Conservation (phyloP, 2,329 filamentous ascomycete genomes). For the Aspergillus amoenus region DNA sequence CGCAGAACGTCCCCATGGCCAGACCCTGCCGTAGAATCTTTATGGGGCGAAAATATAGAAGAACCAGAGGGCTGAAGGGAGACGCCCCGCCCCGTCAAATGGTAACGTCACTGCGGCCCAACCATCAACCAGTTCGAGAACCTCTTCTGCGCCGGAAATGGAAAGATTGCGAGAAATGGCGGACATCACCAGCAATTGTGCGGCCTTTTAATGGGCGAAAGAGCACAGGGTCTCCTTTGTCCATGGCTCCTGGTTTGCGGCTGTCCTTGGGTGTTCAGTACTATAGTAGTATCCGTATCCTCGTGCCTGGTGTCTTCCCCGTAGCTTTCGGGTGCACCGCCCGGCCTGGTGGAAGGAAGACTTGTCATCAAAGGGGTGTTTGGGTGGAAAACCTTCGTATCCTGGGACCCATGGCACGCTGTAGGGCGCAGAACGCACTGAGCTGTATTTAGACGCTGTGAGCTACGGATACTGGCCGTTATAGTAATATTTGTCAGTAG, state of each 20-base stretch:
- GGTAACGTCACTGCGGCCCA: not conserved
- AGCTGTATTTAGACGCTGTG: too few species aligned
- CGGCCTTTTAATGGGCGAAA: slow-evolving; percentile 5
- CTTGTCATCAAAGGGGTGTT: not conserved
- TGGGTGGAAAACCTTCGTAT: not conserved
- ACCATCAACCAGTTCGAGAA: not conserved
- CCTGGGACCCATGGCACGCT: not conserved
- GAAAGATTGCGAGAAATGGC: not conserved
- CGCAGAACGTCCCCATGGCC: not conserved
- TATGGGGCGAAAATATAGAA: not conserved
- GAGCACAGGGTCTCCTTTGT: not conserved
- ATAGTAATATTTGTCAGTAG: too few species aligned
- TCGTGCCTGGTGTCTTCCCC: too few species aligned
- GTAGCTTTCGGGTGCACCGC: too few species aligned
- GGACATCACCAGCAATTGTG: slow-evolving; percentile 2
- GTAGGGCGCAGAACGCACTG: not conserved
- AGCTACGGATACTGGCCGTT: too few species aligned
- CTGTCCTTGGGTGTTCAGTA: not conserved
- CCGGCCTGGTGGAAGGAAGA: too few species aligned
- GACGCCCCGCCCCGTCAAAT: not conserved
- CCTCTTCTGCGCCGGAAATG: not conserved
- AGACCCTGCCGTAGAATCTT: slow-evolving; percentile 1
- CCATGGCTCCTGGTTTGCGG: not conserved
- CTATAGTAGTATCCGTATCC: too few species aligned
- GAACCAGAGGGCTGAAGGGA: not conserved